Base-by-base conservation (phyloP, 176 grass and related monocot genomes). In the Phragmites australis region DNA sequence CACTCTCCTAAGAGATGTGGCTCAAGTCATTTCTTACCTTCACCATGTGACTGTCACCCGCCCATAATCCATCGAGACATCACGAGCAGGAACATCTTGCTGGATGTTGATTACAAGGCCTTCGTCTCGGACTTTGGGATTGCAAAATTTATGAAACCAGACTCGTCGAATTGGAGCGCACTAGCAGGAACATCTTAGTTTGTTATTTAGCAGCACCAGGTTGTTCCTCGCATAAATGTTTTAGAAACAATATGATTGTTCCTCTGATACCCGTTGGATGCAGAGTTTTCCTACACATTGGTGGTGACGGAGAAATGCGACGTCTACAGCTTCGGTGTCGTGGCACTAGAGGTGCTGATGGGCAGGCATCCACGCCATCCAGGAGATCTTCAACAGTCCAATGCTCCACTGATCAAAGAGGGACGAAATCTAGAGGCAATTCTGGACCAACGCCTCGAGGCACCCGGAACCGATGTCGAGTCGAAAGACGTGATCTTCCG, bases 101-200 rank as follows among this genome's bases (percentile, higher is more conserved):
- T 84, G 29, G 82, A 84, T 77, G 51, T 8, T 15, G 73, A 60
- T 16, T 84, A 68, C 64, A 84, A 47, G 30, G 82, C 42, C 42
- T 84, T 47, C 40, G 29, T 84, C 5, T 70, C 82, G 2, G 82
- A 84, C 61, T 78, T 84, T 6, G 82, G 82, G 8, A 77, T 42
- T 8, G 74, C 82, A 21, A 78, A 40, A 77, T 50, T 82, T 6
- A 41, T 81, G 16, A 70, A 81, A 44, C 64, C 64, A 0, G 47
- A 80, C 55, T 80, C 81, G 10, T 83, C 71, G 2, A 84, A 84
- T 13, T 84, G 72, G 72, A 84, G 14, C 13, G 53, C 23, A 16
- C 41, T 77, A 29, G 82, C 82, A 2, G 82, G 82, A 30, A 84
- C 74, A 1, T 69, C 39, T 40, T 22, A 31, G 6, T 30, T 16